These are phyloP conservation scores for Pichia nakasei DNA, from an alignment of 805 yeast genomes.

Conservation along the genomic window DNA sequence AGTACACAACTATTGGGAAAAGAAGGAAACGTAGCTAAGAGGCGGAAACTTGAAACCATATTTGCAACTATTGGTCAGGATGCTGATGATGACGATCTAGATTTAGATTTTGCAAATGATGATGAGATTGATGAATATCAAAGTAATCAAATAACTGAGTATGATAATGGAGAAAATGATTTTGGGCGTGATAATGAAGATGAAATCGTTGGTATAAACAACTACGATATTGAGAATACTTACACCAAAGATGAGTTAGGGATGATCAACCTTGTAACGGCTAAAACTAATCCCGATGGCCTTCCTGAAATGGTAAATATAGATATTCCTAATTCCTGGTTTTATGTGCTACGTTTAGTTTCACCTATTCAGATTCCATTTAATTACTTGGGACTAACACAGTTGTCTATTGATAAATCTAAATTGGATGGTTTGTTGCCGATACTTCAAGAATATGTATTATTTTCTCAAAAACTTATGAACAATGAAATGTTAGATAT, in stretches of 20 bases:
- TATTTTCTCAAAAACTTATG: conserved; percentile 18
- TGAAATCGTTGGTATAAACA: conserved; percentile 8
- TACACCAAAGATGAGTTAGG: conserved; percentile 16
- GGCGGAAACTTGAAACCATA: conserved; percentile 19
- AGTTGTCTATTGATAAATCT: conserved; percentile 22
- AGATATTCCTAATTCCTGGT: conserved; percentile 50
- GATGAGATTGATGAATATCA: conserved; percentile 1
- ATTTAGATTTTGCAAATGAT: conserved; percentile 18
- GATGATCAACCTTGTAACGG: conserved; percentile 7
- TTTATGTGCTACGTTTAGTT: conserved; percentile 56
- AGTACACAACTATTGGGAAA: background rate
- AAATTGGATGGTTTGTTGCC: conserved; percentile 22
- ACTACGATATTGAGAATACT: conserved; percentile 13
- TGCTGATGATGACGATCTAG: conserved; percentile 7
- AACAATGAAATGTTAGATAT: conserved; percentile 3
- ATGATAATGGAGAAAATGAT: conserved; percentile 1
- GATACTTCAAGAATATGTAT: conserved; percentile 23
- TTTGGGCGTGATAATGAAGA: conserved; percentile 20
- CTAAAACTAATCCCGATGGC: background rate
- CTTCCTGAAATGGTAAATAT: conserved; percentile 7
- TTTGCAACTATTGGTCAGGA: conserved; percentile 11
- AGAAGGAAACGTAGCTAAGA: background rate
- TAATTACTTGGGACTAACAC: conserved; percentile 31
- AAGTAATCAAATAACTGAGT: conserved; percentile 4
- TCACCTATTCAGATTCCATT: conserved; percentile 57